Evolutionary conservation across 2,329 filamentous ascomycete genomes (phyloP), one percentile per base, ranked within the genome.

Genomic region (Aplosporella prunicola): DNA sequence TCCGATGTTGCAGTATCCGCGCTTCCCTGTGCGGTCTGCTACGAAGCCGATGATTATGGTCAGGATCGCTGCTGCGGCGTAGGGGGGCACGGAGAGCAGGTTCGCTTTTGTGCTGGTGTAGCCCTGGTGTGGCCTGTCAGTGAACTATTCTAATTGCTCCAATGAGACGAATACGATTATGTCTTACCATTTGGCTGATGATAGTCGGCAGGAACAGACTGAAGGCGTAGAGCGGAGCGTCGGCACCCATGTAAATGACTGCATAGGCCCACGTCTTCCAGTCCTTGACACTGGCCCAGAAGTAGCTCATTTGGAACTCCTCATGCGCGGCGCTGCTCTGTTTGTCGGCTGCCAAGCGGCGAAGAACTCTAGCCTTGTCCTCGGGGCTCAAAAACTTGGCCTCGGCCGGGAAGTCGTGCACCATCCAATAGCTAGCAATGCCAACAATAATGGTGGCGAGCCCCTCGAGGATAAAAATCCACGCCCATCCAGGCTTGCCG

Each of bases 201-300:
- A 93, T 93, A 13, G 78, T 82, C 0, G 86, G 86, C 2, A 89
- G 62, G 62, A 93, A 88, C 4, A 88, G 68, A 2, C 74, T 79
- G 60, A 87, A 86, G 3, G 78, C 77, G 53, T 87, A 88, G 4
- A 88, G 64, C 0, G 81, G 71, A 52, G 79, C 80, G 45, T 82
- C 73, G 25, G 69, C 71, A 2, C 83, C 84, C 77, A 86, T 85
- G 56, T 87, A 91, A 42, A 89, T 78, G 29, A 82, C 58, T 57
- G 83, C 81, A 9, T 75, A 80, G 2, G 72, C 64, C 60, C 78
- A 91, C 14, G 81, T 93, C 66, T 93, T 93, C 80, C 83, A 93
- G 53, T 93, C 86, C 41, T 72, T 79, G 13, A 89, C 48, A 5
- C 77, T 78, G 9, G 74, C 71, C 72, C 76, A 84, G 42, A 91